Evolutionary conservation across 345 rosid species (phyloP).

Genomic region (Balakata baccata): DNA sequence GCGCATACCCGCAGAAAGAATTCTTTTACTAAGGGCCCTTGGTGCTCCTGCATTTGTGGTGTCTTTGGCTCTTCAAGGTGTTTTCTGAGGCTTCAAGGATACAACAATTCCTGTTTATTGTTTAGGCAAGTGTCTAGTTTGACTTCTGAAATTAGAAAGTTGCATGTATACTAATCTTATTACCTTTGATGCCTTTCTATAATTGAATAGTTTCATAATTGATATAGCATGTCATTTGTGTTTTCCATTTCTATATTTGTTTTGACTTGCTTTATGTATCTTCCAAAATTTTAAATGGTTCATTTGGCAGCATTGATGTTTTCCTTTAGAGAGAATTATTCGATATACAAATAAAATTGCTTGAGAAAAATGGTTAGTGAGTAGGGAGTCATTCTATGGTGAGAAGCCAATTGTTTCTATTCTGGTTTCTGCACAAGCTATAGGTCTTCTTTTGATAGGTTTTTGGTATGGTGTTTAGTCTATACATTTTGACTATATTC

Average conservation of each 20-base stretch:
- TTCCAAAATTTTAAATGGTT: not conserved
- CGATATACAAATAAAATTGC: too few species aligned
- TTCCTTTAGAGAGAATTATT: too few species aligned
- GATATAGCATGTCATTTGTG: not conserved
- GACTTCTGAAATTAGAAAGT: constrained; percentile 15
- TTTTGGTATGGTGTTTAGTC: not conserved
- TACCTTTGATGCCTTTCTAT: not conserved
- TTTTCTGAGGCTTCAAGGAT: constrained; percentile 95
- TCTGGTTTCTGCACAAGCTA: not conserved
- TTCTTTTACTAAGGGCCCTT: constrained; percentile 79
- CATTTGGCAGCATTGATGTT: not conserved
- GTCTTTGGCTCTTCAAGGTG: constrained; percentile 92
- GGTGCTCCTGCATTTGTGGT: constrained; percentile 93
- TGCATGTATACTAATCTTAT: not conserved
- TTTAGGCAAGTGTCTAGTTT: constrained; percentile 57
- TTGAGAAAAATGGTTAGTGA: too few species aligned
- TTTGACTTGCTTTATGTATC: not conserved
- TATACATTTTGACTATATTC: not conserved
- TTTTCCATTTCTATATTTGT: too few species aligned
- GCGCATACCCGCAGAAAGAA: constrained; percentile 60
- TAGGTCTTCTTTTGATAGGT: too few species aligned
- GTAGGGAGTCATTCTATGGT: not conserved
- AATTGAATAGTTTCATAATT: not conserved
- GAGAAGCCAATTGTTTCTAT: not conserved
- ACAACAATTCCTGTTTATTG: constrained; percentile 81